Conservation (phyloP, 1,284 basidiomycete genomes). For the Puccinia coronata region DNA sequence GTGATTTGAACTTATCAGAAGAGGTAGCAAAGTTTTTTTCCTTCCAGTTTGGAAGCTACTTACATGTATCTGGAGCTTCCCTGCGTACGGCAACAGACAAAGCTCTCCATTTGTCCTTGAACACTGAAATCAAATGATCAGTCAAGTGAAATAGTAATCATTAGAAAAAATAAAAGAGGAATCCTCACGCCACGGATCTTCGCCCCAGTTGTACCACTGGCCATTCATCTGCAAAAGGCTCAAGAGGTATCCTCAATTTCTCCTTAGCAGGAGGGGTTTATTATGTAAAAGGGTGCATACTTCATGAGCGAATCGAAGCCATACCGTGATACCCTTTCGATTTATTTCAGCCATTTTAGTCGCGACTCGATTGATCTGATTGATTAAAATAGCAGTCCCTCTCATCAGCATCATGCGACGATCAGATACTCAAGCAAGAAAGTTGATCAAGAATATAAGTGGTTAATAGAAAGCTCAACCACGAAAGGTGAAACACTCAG, state of each 20-base stretch:
- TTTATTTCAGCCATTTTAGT: constrained; percentile 39
- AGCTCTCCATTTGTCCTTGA: constrained; percentile 34
- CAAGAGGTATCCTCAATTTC: background rate
- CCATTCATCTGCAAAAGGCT: constrained; percentile 32
- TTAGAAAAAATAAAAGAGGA: background rate
- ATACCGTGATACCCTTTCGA: constrained; percentile 32
- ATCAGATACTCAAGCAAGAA: background rate
- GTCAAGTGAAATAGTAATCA: background rate
- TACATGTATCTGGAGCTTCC: constrained; percentile 24
- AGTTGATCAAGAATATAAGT: background rate
- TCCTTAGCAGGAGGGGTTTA: background rate
- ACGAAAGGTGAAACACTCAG: constrained; percentile 28
- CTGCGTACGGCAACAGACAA: constrained; percentile 14
- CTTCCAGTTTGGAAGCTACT: background rate
- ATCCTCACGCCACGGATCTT: constrained; percentile 26
- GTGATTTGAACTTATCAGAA: background rate
- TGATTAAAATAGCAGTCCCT: background rate
- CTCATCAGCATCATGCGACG: background rate
- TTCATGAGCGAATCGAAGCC: constrained; percentile 40
- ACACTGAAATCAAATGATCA: constrained; percentile 10
- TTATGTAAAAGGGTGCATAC: background rate
- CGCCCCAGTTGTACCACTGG: constrained; percentile 36
- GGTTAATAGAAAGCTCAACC: background rate
- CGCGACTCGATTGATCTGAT: constrained; percentile 26
- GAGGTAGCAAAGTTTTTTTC: background rate